Evolutionary conservation across 495 filamentous ascomycete species (phyloP).

Genomic region (Penicillium antarcticum): DNA sequence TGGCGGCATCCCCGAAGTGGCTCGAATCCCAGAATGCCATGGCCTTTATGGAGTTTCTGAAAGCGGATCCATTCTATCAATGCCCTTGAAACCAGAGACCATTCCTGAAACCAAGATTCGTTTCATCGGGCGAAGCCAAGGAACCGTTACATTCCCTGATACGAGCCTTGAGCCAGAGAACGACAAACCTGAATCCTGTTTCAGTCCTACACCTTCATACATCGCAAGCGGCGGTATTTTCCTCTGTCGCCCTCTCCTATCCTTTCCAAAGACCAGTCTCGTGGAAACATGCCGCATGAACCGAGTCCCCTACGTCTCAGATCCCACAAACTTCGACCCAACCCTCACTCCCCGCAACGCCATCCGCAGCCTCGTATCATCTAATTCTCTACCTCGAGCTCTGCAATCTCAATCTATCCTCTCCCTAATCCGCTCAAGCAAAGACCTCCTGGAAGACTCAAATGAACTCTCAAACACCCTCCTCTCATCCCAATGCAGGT

Average conservation of each 20-base stretch:
- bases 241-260: constrained; percentile 72
- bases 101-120: constrained; percentile 1
- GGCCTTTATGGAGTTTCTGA: constrained; percentile 66
- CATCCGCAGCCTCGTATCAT: constrained; percentile 61
- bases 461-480: constrained; percentile 34
- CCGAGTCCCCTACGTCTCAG: constrained; percentile 71
- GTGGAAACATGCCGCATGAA: constrained; percentile 67
- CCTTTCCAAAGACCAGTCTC: constrained; percentile 67
- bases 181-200: not conserved
- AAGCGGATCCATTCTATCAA: constrained; percentile 50
- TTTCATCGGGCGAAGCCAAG: constrained; percentile 8
- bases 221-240: constrained; percentile 67
- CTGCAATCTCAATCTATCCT: constrained; percentile 64
- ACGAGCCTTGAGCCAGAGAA: not conserved
- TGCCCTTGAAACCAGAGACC: constrained; percentile 2
- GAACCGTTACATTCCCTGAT: constrained; percentile 4
- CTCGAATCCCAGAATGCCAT: constrained; percentile 78
- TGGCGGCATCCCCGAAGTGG: constrained; percentile 59
- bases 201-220: constrained; percentile 14
- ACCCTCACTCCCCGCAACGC: constrained; percentile 79
- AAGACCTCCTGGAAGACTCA: constrained; percentile 21
- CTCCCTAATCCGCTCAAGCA: constrained; percentile 41
- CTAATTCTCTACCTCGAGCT: constrained; percentile 62
- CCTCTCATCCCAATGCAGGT: constrained; percentile 28
- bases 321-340: constrained; percentile 78